Evolutionary conservation across 1,284 basidiomycete species (phyloP).

Genomic region (Phenoliferia sp.): DNA sequence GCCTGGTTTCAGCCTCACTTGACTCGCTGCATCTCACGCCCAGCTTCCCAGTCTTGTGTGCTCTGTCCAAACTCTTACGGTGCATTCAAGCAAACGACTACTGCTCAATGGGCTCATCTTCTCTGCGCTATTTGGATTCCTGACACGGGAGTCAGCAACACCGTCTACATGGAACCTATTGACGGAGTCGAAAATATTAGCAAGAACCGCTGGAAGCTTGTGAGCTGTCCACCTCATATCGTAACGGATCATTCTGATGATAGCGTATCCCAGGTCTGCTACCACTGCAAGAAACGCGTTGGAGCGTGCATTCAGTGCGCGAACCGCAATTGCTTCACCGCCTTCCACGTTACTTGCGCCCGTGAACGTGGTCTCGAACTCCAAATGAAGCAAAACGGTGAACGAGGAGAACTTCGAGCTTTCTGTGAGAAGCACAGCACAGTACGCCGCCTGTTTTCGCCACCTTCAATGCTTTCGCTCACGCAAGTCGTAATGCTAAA

Average conservation of each 20-base stretch:
- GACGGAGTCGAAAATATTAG: constrained; percentile 83
- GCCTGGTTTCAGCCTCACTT: constrained; percentile 3
- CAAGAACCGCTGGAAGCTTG: constrained; percentile 90
- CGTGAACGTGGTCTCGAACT: constrained; percentile 68
- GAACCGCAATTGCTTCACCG: constrained; percentile 82
- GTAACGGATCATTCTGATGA: not conserved
- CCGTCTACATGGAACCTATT: constrained; percentile 98
- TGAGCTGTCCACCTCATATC: constrained; percentile 45
- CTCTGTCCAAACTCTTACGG: constrained; percentile 95
- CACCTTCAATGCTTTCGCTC: not conserved
- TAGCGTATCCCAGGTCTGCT: constrained; percentile 62
- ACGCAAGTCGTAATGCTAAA: not conserved
- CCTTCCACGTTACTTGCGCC: constrained; percentile 94
- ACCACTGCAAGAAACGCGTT: constrained; percentile 69
- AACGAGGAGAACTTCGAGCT: constrained; percentile 53
- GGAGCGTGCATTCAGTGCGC: constrained; percentile 98
- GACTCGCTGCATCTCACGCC: not conserved
- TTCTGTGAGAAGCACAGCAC: constrained; percentile 87
- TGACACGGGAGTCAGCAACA: constrained; percentile 88
- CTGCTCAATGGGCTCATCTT: constrained; percentile 92
- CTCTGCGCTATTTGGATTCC: constrained; percentile 98
- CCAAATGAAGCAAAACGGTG: constrained; percentile 41
- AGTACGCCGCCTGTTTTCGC: constrained; percentile 54
- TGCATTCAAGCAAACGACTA: constrained; percentile 94
- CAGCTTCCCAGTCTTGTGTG: constrained; percentile 66